phyloP scores from a whole-genome alignment of 2,329 filamentous ascomycete species.

The Phoma sp. region DNA sequence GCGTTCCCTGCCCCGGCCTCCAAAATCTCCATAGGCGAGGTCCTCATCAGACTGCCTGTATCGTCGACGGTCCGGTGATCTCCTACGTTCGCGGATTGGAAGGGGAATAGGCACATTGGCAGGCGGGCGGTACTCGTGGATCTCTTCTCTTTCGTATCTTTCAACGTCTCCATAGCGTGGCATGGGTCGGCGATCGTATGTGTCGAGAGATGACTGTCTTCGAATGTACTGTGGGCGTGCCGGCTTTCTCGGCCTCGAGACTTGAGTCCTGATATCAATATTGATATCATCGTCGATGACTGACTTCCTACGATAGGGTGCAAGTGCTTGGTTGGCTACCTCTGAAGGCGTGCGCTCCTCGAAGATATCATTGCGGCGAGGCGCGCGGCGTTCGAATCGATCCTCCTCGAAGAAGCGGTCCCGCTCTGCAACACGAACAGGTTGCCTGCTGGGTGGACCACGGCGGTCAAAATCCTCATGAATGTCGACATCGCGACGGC shows the following conservation, averaged over 20 bases:
- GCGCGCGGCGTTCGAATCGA: conserved; percentile 40
- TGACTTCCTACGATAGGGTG: conserved; percentile 64
- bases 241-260: conserved; percentile 52
- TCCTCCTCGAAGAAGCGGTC: conserved; percentile 65
- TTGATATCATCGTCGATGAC: conserved; percentile 63
- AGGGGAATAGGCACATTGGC: conserved; percentile 73
- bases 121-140: conserved; percentile 65
- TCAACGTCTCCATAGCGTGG: conserved; percentile 64
- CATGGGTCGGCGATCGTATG: conserved; percentile 77
- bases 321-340: conserved; percentile 59
- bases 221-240: conserved; percentile 73
- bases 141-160: conserved; percentile 53
- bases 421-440: conserved; percentile 48
- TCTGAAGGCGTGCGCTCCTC: conserved; percentile 55
- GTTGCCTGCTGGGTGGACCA: conserved; percentile 34
- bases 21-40: conserved; percentile 60
- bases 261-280: conserved; percentile 47
- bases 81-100: conserved; percentile 56
- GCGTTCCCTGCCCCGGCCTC: conserved; percentile 33
- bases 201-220: conserved; percentile 88
- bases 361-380: conserved; percentile 52
- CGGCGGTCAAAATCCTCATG: conserved; percentile 52
- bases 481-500: conserved; percentile 51
- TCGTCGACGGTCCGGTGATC: conserved; percentile 52
- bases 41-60: conserved; percentile 75